A percentile compares a stretch with the other conserved stretches of the same genome.
These are phyloP conservation scores for Candida morakotiae DNA, from an alignment of 805 yeast genomes.

Conservation along the genomic window DNA sequence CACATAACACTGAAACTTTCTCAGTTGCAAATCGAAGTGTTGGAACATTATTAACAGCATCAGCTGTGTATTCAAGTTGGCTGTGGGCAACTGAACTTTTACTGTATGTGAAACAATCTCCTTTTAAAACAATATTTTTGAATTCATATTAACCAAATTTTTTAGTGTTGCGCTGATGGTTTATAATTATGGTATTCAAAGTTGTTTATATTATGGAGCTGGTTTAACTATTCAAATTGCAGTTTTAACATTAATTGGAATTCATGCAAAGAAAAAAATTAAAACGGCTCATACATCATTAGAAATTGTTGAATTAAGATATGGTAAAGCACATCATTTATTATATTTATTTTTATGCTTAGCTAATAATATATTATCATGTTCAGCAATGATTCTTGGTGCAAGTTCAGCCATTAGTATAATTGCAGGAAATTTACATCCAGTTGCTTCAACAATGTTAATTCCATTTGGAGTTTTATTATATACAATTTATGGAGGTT, in stretches of 20 bases:
- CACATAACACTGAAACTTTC: constrained; percentile 24
- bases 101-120: constrained; percentile 5
- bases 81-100: constrained; percentile 27
- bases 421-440: constrained; percentile 24
- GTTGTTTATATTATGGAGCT: constrained; percentile 21
- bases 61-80: constrained; percentile 24
- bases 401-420: constrained; percentile 25
- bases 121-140: no score
- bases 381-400: constrained; percentile 24
- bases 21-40: constrained; percentile 24
- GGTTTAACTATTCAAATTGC: constrained; percentile 24
- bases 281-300: constrained; percentile 27
- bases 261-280: constrained; percentile 23
- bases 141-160: neutral
- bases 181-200: constrained; percentile 21
- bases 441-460: constrained; percentile 24
- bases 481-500: constrained; percentile 48
- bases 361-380: constrained; percentile 20
- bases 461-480: constrained; percentile 37
- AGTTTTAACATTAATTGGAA: constrained; percentile 21
- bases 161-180: constrained; percentile 18
- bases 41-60: constrained; percentile 18
- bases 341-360: constrained; percentile 22
- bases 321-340: constrained; percentile 20
- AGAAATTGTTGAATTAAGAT: constrained; percentile 25